Evolutionary conservation across 768 basidiomycete genomes (phyloP).

Genomic region (Thelephora ganbajun): DNA sequence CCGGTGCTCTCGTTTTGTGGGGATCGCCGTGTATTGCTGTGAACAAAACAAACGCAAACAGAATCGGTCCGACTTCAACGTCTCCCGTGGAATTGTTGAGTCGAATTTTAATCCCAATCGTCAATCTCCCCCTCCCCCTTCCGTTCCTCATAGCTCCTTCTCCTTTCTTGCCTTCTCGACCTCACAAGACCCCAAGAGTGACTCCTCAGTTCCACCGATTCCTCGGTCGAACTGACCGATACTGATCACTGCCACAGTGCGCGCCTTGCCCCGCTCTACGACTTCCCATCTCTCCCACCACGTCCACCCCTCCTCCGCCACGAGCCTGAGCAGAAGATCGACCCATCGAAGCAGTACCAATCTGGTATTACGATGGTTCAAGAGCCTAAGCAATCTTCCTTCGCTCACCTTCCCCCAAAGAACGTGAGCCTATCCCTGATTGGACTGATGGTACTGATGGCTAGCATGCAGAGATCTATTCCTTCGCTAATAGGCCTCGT

Average conservation of each 20-base stretch:
- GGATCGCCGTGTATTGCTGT: too few relatives aligned
- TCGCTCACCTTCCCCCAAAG: conserved; percentile 16
- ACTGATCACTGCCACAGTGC: conserved; percentile 14
- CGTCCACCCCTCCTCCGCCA: conserved; percentile 27
- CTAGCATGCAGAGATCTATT: conserved; percentile 56
- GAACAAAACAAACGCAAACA: too few relatives aligned
- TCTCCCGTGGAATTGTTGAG: conserved; percentile 24
- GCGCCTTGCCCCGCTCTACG: conserved; percentile 24
- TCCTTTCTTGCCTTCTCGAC: conserved; percentile 6
- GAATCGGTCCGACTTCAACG: conserved; percentile 44
- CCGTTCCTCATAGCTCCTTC: conserved; percentile 27
- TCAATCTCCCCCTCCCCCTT: conserved; percentile 22
- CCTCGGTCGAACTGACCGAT: conserved; percentile 12
- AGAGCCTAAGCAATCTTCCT: conserved; percentile 14
- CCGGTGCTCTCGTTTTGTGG: too few relatives aligned
- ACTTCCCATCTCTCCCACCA: conserved; percentile 41
- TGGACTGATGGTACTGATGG: conserved; percentile 57
- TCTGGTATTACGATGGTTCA: conserved; percentile 60
- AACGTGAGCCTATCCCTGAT: conserved; percentile 36
- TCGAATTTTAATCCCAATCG: conserved; percentile 32
- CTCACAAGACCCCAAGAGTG: conserved; percentile 24
- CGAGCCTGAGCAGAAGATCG: conserved; percentile 10
- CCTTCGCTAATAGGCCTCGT: conserved; percentile 27
- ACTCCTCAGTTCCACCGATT: conserved; percentile 26
- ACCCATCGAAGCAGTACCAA: conserved; percentile 28